Evolutionary conservation across 2,329 filamentous ascomycete species (phyloP).

Genomic region (Apiospora saccharicola): DNA sequence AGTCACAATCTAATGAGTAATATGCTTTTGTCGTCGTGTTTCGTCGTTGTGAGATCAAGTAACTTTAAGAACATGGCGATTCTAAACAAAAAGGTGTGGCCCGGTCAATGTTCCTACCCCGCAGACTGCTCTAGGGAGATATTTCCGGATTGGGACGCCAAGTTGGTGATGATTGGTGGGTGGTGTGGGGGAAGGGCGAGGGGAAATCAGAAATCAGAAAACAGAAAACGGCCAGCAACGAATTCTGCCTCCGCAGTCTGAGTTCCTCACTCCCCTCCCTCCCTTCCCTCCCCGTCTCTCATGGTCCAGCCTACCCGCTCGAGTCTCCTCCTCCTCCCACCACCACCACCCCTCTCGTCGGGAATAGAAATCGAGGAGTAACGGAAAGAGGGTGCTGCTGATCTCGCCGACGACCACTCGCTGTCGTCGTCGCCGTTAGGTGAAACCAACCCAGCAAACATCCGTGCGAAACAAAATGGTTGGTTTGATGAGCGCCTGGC

Average conservation of each 20-base stretch:
- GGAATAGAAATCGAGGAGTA: not conserved
- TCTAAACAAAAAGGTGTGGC: not conserved
- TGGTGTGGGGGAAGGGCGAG: not conserved
- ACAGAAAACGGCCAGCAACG: not conserved
- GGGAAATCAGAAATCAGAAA: not conserved
- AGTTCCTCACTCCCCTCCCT: not conserved
- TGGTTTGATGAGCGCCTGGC: not conserved
- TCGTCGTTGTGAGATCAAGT: not conserved
- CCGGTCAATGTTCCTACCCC: not conserved
- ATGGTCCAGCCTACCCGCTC: not conserved
- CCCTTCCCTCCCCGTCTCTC: not conserved
- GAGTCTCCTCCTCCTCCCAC: not conserved
- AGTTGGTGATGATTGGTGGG: constrained; percentile 16
- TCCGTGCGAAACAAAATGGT: not conserved
- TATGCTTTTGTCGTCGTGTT: not conserved
- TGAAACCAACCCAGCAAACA: not conserved
- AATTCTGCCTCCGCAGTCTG: not conserved
- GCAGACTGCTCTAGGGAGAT: not conserved
- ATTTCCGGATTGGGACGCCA: constrained; percentile 11
- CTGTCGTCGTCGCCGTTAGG: not conserved
- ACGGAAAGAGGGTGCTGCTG: not conserved
- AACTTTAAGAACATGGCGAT: not conserved
- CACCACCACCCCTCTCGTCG: not conserved
- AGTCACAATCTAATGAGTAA: not conserved
- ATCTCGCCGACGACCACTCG: not conserved